These are phyloP conservation scores for Termitomyces sp. DNA, from an alignment of 768 basidiomycete species.

Conservation along the genomic window DNA sequence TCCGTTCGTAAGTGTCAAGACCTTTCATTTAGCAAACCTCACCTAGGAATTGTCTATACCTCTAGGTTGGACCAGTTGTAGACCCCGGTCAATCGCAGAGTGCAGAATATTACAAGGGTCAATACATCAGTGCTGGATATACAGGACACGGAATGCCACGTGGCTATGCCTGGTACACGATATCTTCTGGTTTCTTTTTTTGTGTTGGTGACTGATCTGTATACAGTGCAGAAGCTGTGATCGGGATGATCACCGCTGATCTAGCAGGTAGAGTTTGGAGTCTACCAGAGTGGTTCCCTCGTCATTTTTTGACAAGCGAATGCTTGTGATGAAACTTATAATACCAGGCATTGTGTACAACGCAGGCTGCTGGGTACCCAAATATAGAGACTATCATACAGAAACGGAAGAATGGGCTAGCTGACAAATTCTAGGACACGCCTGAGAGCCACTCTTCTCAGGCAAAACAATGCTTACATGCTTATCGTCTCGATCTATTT, in stretches of 20 bases:
- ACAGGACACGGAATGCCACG: constrained; percentile 81
- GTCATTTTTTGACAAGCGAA: constrained; percentile 39
- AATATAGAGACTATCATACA: not conserved
- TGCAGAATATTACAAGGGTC: constrained; percentile 38
- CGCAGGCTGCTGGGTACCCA: not conserved
- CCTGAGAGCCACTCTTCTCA: no score
- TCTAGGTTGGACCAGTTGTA: constrained; percentile 60
- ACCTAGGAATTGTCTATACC: not conserved
- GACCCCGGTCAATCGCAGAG: constrained; percentile 17
- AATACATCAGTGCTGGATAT: constrained; percentile 71
- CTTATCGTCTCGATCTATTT: no score
- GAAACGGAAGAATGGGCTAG: not conserved
- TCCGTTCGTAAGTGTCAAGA: constrained; percentile 53
- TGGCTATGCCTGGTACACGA: constrained; percentile 59
- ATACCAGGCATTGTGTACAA: not conserved
- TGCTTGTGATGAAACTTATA: not conserved
- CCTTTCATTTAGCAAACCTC: no score
- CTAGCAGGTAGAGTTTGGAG: constrained; percentile 40
- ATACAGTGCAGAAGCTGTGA: constrained; percentile 56
- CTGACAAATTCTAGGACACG: no score
- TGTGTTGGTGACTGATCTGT: not conserved
- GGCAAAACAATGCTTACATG: no score
- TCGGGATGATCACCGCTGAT: constrained; percentile 52
- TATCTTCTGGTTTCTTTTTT: not conserved
- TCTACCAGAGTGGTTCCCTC: constrained; percentile 60